Evolutionary conservation across 352 stramenopile genomes (phyloP), one percentile per base, ranked within the genome.

Genomic region (Thalassiosira mediterranea): DNA sequence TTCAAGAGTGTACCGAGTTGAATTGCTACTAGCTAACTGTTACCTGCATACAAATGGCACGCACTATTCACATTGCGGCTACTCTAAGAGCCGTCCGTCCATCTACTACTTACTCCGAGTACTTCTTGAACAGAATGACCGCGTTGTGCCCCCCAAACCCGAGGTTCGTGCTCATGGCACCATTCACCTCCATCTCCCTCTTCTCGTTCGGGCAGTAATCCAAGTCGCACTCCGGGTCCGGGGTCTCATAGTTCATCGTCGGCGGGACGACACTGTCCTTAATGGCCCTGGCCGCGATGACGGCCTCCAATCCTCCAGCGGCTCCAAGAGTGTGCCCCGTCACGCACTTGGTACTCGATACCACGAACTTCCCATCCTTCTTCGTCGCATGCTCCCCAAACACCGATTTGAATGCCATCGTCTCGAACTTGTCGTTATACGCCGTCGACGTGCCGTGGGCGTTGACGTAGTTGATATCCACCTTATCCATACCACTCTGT

Each of bases 371-470:
- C 46, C 81, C 83, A 67, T 89, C 75, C 54, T 91, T 90, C 37
- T 72, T 76, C 0, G 78, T 91, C 10, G 87, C 90, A 72, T 90
- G 81, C 15, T 94, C 89, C 28, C 91, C 89, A 72, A 96, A 93
- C 19, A 98, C 89, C 2, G 89, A 88, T 72, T 97, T 97, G 66
- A 99, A 97, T 2, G 97, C 96, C 65, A 96, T 93, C 31, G 97
- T 98, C 73, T 99, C 97, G 25, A 98, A 98, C n/a, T 96, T 97
- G 73, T 99, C 97, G 23, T 98, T 98, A 53, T 98, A 96, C 0
- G 95, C 94, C 0, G 97, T 99, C 15, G 95, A 98, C 23, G 97
- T 99, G 17, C 97, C 97, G 66, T 99, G 97, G 17, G 97, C 97
- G 73, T 99, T 99, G 48, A 99, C 95, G 79, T 99, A 99, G 19